phyloP scores from a whole-genome alignment of 139 green algal genomes.

The Ulvella scutata region DNA sequence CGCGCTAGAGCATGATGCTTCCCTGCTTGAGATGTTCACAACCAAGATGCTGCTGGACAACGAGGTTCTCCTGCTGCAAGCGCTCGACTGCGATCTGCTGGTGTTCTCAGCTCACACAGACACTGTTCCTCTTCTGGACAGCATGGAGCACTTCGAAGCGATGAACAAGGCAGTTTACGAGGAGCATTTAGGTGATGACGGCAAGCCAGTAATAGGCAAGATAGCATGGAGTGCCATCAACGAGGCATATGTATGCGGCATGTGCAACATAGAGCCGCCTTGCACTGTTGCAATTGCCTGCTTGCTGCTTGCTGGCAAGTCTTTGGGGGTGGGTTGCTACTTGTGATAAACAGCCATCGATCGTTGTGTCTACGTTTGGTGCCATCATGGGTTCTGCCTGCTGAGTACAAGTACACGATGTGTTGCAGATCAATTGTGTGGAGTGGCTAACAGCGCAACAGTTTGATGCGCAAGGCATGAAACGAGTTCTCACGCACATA shows the following conservation, averaged over 20 bases:
- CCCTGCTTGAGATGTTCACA: not conserved
- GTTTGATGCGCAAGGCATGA: no score
- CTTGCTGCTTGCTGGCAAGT: not conserved
- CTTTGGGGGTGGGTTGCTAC: not conserved
- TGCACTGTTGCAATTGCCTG: not conserved
- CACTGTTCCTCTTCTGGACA: not conserved
- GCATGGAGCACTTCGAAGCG: not conserved
- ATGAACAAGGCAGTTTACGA: not conserved
- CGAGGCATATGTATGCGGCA: not conserved
- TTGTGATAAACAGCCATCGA: no score
- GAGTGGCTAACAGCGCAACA: no score
- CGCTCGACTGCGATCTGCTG: not conserved
- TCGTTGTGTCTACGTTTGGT: no score
- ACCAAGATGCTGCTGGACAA: slow-evolving; percentile 4
- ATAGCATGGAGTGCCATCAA: not conserved
- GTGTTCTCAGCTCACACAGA: not conserved
- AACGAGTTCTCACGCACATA: no score
- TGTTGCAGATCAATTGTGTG: no score
- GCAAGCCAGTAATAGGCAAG: not conserved
- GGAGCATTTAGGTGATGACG: not conserved
- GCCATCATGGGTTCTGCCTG: no score
- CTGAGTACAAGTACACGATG: no score
- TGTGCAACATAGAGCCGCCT: not conserved
- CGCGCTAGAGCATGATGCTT: not conserved
- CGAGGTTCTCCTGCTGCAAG: not conserved